These are phyloP conservation scores for Rosa multiflora DNA, from an alignment of 306 rosid genomes.

Conservation along the genomic window DNA sequence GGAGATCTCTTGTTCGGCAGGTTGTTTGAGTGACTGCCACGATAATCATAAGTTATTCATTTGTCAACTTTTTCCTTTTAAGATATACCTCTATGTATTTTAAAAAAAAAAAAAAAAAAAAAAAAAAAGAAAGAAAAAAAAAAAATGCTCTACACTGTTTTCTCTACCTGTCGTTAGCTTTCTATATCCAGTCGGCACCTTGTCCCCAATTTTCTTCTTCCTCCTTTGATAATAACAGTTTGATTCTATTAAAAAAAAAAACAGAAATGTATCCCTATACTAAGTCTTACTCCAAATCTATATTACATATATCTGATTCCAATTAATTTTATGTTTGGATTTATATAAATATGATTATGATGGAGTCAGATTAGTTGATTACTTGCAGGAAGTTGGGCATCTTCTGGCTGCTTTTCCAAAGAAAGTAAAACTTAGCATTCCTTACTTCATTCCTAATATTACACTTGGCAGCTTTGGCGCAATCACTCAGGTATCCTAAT, in stretches of 20 bases:
- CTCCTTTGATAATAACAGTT: neutral
- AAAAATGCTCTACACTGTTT: neutral
- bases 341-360: constrained; percentile 26
- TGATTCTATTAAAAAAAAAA: neutral
- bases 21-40: neutral
- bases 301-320: neutral
- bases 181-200: neutral
- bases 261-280: neutral
- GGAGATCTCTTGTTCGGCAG: neutral
- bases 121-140: too few species aligned
- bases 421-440: constrained; percentile 88
- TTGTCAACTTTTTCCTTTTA: neutral
- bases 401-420: constrained; percentile 89
- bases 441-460: constrained; percentile 87
- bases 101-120: too few species aligned
- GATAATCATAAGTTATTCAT: neutral
- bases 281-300: neutral
- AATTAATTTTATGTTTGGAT: constrained; percentile 1
- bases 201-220: neutral
- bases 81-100: neutral
- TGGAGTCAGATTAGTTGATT: constrained; percentile 19
- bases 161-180: neutral
- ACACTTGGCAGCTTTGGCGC: constrained; percentile 96
- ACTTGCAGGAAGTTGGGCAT: constrained; percentile 95
- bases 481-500: constrained; percentile 71